A percentile compares a stretch with the other conserved stretches of the same genome.
phyloP scores from a whole-genome alignment of 805 yeast genomes.

The Cyberlindnera bimundalis region DNA sequence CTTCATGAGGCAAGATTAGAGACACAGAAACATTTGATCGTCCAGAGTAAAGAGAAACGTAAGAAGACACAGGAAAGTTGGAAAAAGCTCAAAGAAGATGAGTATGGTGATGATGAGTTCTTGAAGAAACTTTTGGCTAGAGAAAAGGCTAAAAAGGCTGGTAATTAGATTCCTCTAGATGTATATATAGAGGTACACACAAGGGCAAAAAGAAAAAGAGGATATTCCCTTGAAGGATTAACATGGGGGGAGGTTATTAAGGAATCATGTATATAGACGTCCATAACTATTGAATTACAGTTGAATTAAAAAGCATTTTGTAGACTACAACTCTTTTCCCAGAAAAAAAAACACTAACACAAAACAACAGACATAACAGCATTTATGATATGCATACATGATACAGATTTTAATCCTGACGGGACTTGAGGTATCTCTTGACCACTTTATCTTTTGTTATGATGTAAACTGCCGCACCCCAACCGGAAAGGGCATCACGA shows the following conservation, averaged over 20 bases:
- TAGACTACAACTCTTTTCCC: too few relatives aligned
- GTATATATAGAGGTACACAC: background rate
- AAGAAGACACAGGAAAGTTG: slow-evolving; percentile 52
- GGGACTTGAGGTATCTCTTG: slow-evolving; percentile 83
- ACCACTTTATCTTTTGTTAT: slow-evolving; percentile 89
- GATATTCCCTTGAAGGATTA: too few relatives aligned
- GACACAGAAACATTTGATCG: slow-evolving; percentile 51
- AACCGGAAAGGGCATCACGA: slow-evolving; percentile 95
- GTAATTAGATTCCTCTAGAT: slow-evolving; percentile 10
- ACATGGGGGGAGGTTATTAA: slow-evolving; percentile 1
- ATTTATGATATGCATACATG: slow-evolving; percentile 5
- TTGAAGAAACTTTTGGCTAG: slow-evolving; percentile 61
- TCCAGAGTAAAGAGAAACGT: slow-evolving; percentile 53
- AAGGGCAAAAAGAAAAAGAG: background rate
- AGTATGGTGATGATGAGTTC: slow-evolving; percentile 71
- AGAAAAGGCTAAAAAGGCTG: slow-evolving; percentile 38
- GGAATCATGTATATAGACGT: slow-evolving; percentile 4
- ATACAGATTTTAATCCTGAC: slow-evolving; percentile 67
- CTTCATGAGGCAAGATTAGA: slow-evolving; percentile 71
- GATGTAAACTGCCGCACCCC: slow-evolving; percentile 96
- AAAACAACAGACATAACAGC: background rate
- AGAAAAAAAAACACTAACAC: too few relatives aligned
- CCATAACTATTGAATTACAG: too few relatives aligned
- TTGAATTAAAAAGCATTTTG: too few relatives aligned
- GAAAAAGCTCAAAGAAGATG: slow-evolving; percentile 68